Evolutionary conservation across 345 rosid genomes (phyloP), one percentile per base, ranked within the genome.

Genomic region (Arabis hirsuta): DNA sequence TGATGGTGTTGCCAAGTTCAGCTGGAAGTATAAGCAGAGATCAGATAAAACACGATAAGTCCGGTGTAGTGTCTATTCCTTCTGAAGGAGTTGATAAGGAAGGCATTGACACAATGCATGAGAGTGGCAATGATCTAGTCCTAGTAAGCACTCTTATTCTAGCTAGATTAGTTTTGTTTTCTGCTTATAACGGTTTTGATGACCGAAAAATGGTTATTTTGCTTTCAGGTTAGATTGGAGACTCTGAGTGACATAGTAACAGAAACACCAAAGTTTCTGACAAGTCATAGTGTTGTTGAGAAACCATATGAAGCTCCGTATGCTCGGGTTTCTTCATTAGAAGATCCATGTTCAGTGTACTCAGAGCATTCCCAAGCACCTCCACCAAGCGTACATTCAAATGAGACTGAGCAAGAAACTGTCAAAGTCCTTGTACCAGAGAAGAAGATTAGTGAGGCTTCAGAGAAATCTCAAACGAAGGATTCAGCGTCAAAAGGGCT

Each of bases 271-370:
- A 82, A 82, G 54, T 47, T 72, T 73, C 69, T 71, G 31, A 73
- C 86, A 62, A 82, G 72, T 56, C 73, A 69, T 14, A 51, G 45
- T 57, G 57, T 48, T 74, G 61, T 68, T 68, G 85, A 83, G 68
- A 89, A 82, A 77, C 81, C 88, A 65, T 84, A 85, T 81, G 82
- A 78, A 71, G 85, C 96, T 53, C 92, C 97, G 13, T 79, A 76
- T 81, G 97, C 93, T 73, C 84, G 90, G 12, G 79, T 82, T 72
- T 91, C 96, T 77, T 95, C 93, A 69, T 53, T 88, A 57, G 93
- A 91, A 81, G 83, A 88, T 74, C 85, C 91, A 53, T 72, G 82
- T 59, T 86, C 86, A 45, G 64, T 55, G 62, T 80, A 84, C 62
- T 79, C 84, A 2, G 90, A 84, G 51, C 80, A 75, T 73, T 85